Evolutionary conservation across 2,329 filamentous ascomycete species (phyloP).

Genomic region (Aureobasidium sp.): DNA sequence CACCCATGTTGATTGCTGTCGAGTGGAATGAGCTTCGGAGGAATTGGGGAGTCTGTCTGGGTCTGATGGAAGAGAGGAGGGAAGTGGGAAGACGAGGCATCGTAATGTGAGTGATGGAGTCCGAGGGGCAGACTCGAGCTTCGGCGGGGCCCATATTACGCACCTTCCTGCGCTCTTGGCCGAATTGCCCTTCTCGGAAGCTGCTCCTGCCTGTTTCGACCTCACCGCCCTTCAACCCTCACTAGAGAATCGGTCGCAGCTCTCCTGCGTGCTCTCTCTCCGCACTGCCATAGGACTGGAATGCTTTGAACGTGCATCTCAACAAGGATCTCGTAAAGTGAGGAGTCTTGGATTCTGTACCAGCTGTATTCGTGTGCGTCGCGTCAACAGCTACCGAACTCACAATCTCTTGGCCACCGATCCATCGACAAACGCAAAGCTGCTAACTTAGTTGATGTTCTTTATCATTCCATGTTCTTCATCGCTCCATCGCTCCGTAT

Average conservation of each 20-base stretch:
- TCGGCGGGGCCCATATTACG: background rate
- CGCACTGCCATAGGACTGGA: background rate
- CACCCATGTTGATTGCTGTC: slow-evolving; percentile 36
- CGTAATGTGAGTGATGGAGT: background rate
- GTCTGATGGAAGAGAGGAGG: slow-evolving; percentile 7
- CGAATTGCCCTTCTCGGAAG: background rate
- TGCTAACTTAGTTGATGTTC: background rate
- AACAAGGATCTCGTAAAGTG: background rate
- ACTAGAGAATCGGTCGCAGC: background rate
- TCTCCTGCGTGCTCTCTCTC: background rate
- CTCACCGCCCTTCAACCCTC: background rate
- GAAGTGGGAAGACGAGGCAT: slow-evolving; percentile 10
- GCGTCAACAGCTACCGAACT: background rate
- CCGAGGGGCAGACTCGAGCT: slow-evolving; percentile 6
- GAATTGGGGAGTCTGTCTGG: slow-evolving; percentile 11
- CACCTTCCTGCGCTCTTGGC: background rate
- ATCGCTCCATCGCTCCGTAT: too few species aligned
- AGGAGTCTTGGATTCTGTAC: background rate
- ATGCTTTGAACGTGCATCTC: background rate
- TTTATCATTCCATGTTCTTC: too few species aligned
- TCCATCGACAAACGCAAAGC: background rate
- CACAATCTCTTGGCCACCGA: background rate
- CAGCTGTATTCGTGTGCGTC: background rate
- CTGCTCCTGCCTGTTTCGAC: background rate
- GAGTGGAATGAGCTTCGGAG: slow-evolving; percentile 5